Base-by-base conservation (phyloP, 805 yeast genomes). In the Grigorovia humatica region DNA sequence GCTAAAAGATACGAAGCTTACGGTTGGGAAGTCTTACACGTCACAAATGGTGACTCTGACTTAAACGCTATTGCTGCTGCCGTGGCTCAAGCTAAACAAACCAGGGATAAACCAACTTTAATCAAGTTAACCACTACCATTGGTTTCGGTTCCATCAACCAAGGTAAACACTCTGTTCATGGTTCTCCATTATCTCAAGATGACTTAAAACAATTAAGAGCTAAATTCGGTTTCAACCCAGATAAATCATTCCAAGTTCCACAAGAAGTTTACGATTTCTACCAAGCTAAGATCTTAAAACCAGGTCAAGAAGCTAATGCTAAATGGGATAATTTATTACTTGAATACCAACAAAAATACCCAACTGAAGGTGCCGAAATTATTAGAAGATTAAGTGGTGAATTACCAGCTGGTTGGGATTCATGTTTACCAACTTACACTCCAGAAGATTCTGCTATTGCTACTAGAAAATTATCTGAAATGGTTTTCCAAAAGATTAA, bases 101-200 rank as follows among this genome's bases (percentile, higher is more conserved):
- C 83, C 59, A 60, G 58, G 47, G 78, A 83, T 73, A 88, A 89
- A 79, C 99, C 99, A 71, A 80, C 96, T 55, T 77, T 88, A 70
- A 85, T 91, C 70, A 83, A 88, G 72, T 76, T 91, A 68, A 79
- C 82, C 66, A 93, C 99, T 65, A 85, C 87, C 68, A 91, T 91
- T 64, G 99, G 98, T 71, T 90, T 68, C 75, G 98, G 99, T 66
- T 93, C 98, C 49, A 69, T 81, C 63, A 72, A 76, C 58, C 81
- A 79, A 62, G 98, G 98, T 64, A 80, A 96, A 56, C 91, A 85
- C 73, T 76, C 84, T 62, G 98, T 93, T 52, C 99, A 93, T 74
- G 99, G 99, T 73, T 75, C 96, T 59, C 96, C 99, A 64, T 80
- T 91, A 73, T 89, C 90, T 80, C 74, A 89, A 47, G 98, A 89